Evolutionary conservation across 2,329 filamentous ascomycete genomes (phyloP).

Genomic region (Claviceps pusilla): DNA sequence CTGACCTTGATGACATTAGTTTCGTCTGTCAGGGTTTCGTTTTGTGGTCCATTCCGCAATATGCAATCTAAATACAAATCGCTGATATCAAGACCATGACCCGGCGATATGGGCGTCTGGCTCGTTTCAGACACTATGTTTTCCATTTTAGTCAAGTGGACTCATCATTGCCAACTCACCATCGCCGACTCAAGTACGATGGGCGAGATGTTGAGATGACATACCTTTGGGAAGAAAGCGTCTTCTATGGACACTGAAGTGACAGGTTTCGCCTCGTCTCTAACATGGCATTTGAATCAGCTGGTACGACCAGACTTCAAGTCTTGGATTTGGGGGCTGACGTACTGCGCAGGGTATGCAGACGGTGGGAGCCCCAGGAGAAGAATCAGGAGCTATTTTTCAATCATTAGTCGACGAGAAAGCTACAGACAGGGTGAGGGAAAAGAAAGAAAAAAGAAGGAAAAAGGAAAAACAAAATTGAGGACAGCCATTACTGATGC

Average conservation of each 20-base stretch:
- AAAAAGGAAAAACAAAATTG: neutral
- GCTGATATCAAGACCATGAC: neutral
- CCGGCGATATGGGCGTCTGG: neutral
- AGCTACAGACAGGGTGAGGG: neutral
- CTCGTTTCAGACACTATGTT: neutral
- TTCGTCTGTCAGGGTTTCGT: slow-evolving; percentile 1
- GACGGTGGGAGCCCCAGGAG: neutral
- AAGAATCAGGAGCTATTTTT: slow-evolving; percentile 1
- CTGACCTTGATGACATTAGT: slow-evolving; percentile 2
- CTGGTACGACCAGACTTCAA: neutral
- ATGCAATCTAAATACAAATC: slow-evolving; percentile 3
- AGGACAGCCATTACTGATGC: slow-evolving; percentile 6
- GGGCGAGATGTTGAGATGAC: neutral
- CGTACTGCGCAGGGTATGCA: slow-evolving; percentile 4
- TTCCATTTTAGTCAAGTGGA: neutral
- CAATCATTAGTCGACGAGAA: neutral
- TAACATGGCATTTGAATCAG: neutral
- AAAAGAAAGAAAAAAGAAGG: neutral
- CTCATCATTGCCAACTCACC: neutral
- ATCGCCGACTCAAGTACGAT: neutral
- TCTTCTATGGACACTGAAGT: slow-evolving; percentile 2
- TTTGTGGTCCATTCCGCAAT: neutral
- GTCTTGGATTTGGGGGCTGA: neutral
- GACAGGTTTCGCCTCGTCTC: slow-evolving; percentile 2
- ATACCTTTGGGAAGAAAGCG: slow-evolving; percentile 3